Base-by-base conservation (phyloP, 208 protist species). In the Angomonas deanei region DNA sequence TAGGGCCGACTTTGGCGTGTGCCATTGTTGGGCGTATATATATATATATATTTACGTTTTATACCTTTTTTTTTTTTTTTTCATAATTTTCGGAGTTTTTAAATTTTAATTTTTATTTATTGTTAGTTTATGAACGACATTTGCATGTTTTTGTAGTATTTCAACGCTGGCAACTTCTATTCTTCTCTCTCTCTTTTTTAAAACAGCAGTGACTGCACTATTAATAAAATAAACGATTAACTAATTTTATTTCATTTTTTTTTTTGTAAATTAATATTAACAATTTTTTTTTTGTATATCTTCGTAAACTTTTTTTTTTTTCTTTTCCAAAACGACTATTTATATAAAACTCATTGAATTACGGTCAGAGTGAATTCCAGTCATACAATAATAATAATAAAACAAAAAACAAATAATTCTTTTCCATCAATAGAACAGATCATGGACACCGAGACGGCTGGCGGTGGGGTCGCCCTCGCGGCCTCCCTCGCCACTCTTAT, bases 401-500 rank as follows among this genome's bases (percentile, higher is more conserved):
- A 42, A n/a, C 8, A 42, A 42, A 42, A n/a, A 42, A 42, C 8
- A 42, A n/a, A 42, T n/a, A 15, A 8, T 42, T n/a, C 15, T 42
- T n/a, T 15, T n/a, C 11, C 8, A 42, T n/a, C 8, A 42, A 42
- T n/a, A 8, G 15, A 42, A 42, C 36, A 42, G 15, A 42, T n/a
- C 36, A 42, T n/a, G 11, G 15, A n/a, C n/a, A n/a, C 36, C 15
- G 36, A 15, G 8, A 42, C 36, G 11, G 8, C 36, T 42, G 15
- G 11, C 36, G 19, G 50, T 73, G 1, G 61, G 53, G 49, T 70
- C 2, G 76, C 80, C 4, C 38, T 84, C 21, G 82, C 88, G 3
- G 74, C 82, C 0, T 73, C 80, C 1, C 24, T 55, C 0, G 80
- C 88, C 0, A 78, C 82, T 3, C 26, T 88, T 17, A 0, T 84